These are phyloP conservation scores for Biscogniauxia sp. DNA, from an alignment of 2,329 filamentous ascomycete genomes.

Conservation along the genomic window DNA sequence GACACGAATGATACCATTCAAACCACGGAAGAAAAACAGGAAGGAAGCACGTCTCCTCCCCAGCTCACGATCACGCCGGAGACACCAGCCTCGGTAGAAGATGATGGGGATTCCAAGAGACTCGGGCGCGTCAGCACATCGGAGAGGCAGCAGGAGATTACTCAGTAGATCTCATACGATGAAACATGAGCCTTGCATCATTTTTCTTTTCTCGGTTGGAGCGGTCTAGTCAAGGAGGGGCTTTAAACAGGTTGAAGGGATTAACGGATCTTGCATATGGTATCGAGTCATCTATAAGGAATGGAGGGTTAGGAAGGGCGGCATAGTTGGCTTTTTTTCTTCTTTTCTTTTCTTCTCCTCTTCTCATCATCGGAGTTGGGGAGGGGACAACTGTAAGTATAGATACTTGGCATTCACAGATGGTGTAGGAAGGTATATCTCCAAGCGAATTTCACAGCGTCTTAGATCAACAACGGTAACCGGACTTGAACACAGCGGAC, in stretches of 20 bases:
- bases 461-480: neutral
- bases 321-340: constrained; percentile 13
- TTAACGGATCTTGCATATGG: constrained; percentile 16
- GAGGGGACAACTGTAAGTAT: constrained; percentile 18
- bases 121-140: constrained; percentile 40
- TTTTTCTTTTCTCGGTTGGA: neutral
- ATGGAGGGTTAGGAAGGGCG: constrained; percentile 5
- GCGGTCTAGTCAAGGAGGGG: neutral
- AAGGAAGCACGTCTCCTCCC: constrained; percentile 33
- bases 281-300: constrained; percentile 2
- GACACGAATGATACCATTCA: constrained; percentile 26
- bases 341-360: constrained; percentile 2
- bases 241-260: constrained; percentile 7
- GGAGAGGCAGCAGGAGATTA: constrained; percentile 34
- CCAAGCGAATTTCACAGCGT: constrained; percentile 11
- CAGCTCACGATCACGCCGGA: constrained; percentile 49
- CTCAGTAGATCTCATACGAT: constrained; percentile 31
- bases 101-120: constrained; percentile 41
- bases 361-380: constrained; percentile 11
- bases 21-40: constrained; percentile 3
- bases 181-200: neutral
- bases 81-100: constrained; percentile 41
- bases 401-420: constrained; percentile 23
- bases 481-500: neutral
- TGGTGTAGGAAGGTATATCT: constrained; percentile 14